Evolutionary conservation across 2,329 filamentous ascomycete species (phyloP).

Genomic region (Colletotrichum graminicola): DNA sequence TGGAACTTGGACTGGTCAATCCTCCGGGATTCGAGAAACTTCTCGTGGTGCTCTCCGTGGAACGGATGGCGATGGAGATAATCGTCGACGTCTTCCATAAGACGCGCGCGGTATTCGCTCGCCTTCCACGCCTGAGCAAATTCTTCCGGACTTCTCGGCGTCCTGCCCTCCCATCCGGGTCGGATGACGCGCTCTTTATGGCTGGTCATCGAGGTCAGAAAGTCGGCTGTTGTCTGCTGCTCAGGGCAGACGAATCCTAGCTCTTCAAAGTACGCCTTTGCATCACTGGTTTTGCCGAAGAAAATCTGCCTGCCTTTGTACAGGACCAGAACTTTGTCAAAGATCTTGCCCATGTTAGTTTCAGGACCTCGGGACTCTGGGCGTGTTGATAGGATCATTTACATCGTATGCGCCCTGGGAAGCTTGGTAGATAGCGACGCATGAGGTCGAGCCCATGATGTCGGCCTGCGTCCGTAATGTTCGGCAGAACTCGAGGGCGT

Average conservation of each 20-base stretch:
- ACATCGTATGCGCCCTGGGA: constrained; percentile 68
- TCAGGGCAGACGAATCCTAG: constrained; percentile 72
- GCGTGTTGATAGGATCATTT: neutral
- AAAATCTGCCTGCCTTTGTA: constrained; percentile 77
- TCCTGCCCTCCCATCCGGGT: constrained; percentile 46
- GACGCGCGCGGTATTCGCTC: constrained; percentile 46
- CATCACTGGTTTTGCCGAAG: constrained; percentile 71
- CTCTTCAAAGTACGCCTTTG: constrained; percentile 73
- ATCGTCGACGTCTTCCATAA: constrained; percentile 49
- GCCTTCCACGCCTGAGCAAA: constrained; percentile 47
- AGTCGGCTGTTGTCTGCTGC: constrained; percentile 77
- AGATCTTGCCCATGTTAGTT: constrained; percentile 52
- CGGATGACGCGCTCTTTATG: constrained; percentile 46
- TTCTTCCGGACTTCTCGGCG: constrained; percentile 50
- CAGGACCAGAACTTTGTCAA: constrained; percentile 76
- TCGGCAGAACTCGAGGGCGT: constrained; percentile 43
- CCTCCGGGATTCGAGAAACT: constrained; percentile 29
- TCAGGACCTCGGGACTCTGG: neutral
- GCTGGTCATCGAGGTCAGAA: constrained; percentile 71
- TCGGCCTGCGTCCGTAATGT: constrained; percentile 47
- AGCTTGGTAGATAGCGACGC: constrained; percentile 69
- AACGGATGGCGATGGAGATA: constrained; percentile 43
- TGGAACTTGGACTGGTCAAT: constrained; percentile 49
- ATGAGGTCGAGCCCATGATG: constrained; percentile 45
- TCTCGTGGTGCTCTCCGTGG: constrained; percentile 28